Base-by-base conservation (phyloP, 352 stramenopile species). In the Elongisporangium prolatum region DNA sequence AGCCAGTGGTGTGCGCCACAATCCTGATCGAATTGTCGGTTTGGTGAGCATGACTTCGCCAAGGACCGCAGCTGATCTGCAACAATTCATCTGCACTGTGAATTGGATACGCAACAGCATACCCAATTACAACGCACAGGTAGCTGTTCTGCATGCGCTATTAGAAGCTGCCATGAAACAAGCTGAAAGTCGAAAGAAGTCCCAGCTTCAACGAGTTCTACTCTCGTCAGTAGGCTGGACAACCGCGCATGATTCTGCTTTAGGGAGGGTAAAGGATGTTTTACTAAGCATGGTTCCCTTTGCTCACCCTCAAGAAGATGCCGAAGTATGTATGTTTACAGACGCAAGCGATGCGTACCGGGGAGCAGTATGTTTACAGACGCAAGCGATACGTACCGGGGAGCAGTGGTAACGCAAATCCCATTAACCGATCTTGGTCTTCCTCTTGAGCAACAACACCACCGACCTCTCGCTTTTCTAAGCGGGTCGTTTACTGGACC, bases 101-200 rank as follows among this genome's bases (percentile, higher is more conserved):
- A 60, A 60, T 28, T 54, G 47, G 55, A 60, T 60, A 22, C 48
- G 34, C 6, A 60, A 21, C 55, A 60, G 48, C 25, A 68, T 65
- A 9, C 37, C 59, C 0, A 11, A 54, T 0, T 71, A 62, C 18
- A 37, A 51, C 34, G 10, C n/a, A n/a, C n/a, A n/a, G n/a, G n/a
- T n/a, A n/a, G n/a, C n/a, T n/a, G n/a, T n/a, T n/a, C n/a, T n/a
- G n/a, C n/a, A n/a, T n/a, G 47, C 28, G 1, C 11, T 37, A 14
- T 22, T 61, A 17, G 55, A 64, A 14, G 13, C 9, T 4, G 54
- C 54, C 1, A 54, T 38, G 1, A n/a, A n/a, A n/a, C 51, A 9
- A 4, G 28, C n/a, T 11, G 51, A 50, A 3, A 37, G 28, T 1
- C 34, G 61, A 1, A 68, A 61, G 56, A 60, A 57, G 4, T 28